phyloP scores from a whole-genome alignment of 164 flowering plant genomes.

The Vitis rupestris region DNA sequence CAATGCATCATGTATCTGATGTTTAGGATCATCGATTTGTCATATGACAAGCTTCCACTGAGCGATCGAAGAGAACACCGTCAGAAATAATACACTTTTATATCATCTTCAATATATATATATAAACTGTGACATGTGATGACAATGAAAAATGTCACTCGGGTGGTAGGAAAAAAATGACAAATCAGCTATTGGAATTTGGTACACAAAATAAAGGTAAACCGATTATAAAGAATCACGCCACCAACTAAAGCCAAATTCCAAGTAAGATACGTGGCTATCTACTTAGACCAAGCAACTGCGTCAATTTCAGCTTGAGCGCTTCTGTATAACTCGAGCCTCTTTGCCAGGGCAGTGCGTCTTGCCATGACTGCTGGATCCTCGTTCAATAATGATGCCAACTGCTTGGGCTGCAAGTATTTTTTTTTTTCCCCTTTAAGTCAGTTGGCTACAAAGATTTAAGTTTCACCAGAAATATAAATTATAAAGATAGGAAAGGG shows the following conservation, averaged over 20 bases:
- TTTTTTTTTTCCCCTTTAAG: background rate
- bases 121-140: too few species aligned
- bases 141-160: too few species aligned
- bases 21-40: too few species aligned
- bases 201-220: too few species aligned
- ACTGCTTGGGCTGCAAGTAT: slow-evolving; percentile 51
- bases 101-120: too few species aligned
- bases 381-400: slow-evolving; percentile 73
- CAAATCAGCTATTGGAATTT: too few species aligned
- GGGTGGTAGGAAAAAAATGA: too few species aligned
- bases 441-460: background rate
- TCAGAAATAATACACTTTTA: too few species aligned
- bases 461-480: background rate
- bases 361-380: slow-evolving; percentile 94
- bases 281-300: slow-evolving; percentile 64
- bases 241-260: background rate
- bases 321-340: slow-evolving; percentile 80
- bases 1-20: too few species aligned
- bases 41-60: too few species aligned
- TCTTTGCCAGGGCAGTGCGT: slow-evolving; percentile 66
- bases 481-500: background rate
- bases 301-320: slow-evolving; percentile 84
- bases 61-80: too few species aligned
- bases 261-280: background rate
- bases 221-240: background rate